Evolutionary conservation across 306 rosid species (phyloP).

Genomic region (Lathyrus tuberosus): DNA sequence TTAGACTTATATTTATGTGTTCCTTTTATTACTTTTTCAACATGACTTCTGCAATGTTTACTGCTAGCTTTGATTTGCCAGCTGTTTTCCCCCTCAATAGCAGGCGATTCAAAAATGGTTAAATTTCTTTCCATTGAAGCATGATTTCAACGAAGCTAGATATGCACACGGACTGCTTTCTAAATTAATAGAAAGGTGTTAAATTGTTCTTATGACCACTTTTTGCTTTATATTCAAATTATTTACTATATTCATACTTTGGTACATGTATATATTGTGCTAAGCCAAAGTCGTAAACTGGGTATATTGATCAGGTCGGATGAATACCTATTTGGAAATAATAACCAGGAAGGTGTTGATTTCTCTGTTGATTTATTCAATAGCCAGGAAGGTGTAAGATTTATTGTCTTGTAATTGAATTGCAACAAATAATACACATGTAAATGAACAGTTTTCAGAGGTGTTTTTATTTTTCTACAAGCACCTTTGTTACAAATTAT

Average conservation of each 20-base stretch:
- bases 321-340: constrained; percentile 34
- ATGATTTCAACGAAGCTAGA: constrained; percentile 17
- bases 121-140: constrained; percentile 34
- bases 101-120: constrained; percentile 42
- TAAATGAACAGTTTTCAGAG: background rate
- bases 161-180: constrained; percentile 26
- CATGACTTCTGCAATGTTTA: no score
- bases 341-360: constrained; percentile 22
- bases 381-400: background rate
- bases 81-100: background rate
- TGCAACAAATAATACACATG: constrained; percentile 9
- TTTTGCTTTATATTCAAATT: constrained; percentile 11
- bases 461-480: background rate
- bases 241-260: background rate
- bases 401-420: background rate
- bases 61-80: constrained; percentile 13
- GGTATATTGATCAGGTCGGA: constrained; percentile 32
- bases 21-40: background rate
- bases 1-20: no score
- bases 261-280: no score
- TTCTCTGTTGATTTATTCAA: background rate
- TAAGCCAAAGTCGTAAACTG: no score
- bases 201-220: background rate
- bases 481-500: background rate
- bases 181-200: constrained; percentile 30